Base-by-base conservation (phyloP, 2,329 filamentous ascomycete genomes). In the Annulohypoxylon truncatum region DNA sequence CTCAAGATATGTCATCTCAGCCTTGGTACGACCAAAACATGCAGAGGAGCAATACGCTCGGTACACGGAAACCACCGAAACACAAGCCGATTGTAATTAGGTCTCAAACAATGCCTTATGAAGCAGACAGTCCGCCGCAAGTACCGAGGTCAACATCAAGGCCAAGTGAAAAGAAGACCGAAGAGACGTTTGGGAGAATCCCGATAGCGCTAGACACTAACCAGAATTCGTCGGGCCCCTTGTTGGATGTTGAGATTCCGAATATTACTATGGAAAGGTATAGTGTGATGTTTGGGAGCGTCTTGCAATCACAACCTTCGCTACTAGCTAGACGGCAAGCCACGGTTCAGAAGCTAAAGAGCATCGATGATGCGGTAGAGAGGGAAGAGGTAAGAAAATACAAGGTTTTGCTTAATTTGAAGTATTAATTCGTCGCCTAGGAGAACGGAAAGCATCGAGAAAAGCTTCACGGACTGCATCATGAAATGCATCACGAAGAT, bases 271-370 rank as follows among this genome's bases (percentile, higher is more conserved):
- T 98, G 84, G 95, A 97, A 76, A 85, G 95, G 51, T 98, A 97
- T 72, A 97, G 94, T 72, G 87, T 97, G 70, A 97, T 97, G 94
- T 97, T 98, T 75, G 89, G 90, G 59, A 87, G 87, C 35, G 83
- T 97, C 5, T 81, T 97, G 24, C 73, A 76, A 48, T 66, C 73
- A 35, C 64, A 69, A 38, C 77, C 80, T 2, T 79, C 81, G 0
- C 79, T 90, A 6, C 78, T 89, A 24, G 83, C 83, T 22, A 83
- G 87, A 61, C 82, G 88, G 42, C 87, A 90, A 69, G 87, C 86
- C 6, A 88, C 85, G 0, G 75, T 89, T 10, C 83, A 87, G 57
- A 86, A 83, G 61, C 78, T 92, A 0, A 86, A 84, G 68, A 83
- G 82, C 18, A 83, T 86, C 38, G 84, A 84, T 54, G 82, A 84